Evolutionary conservation across 768 basidiomycete species (phyloP), one percentile per base, ranked within the genome.

Genomic region (Clitopilus hobsonii): DNA sequence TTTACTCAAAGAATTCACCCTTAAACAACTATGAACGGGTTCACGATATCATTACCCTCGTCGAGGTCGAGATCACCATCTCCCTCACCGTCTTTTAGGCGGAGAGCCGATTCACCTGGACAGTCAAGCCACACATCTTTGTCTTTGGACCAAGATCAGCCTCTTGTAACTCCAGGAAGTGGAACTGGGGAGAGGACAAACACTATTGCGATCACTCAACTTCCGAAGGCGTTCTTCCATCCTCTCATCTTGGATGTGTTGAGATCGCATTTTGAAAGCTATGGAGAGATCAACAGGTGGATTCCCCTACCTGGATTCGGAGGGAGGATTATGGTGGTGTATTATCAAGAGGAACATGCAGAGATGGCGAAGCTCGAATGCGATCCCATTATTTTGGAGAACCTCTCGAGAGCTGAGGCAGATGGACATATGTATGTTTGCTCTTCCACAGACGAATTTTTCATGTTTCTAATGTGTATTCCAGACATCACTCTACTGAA

Each of bases 241-340:
- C 85, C 87, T 5, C 62, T 78, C 0, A 78, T 89, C 56, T 76
- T 94, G 22, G 70, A 79, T 10, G 80, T 88, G 16, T 74, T 98
- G 22, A 78, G 74, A 38, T 70, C 76, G 20, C 87, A 95, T 65
- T 98, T 98, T 65, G 74, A 74, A 2, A 64, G 76, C 2, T 94
- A 88, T 61, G 96, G 97, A 16, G 72, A 78, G 23, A 84, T 99
- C n/a, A 85, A 89, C 63, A 81, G 87, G 61, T 99, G 95, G 94
- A 91, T 89, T 0, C 93, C 94, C 3, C 70, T 98, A 5, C 82
- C 80, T 18, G 85, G 84, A 5, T 93, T 98, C 63, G 81, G 84
- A 0, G 41, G 41, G 2, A 80, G 95, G 25, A 86, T 94, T 27
- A 82, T 98, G 54, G 70, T 96, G 20, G 91, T 97, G 0, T 98